These are phyloP conservation scores for Curvularia sp. DNA, from an alignment of 2,329 filamentous ascomycete genomes.

Conservation along the genomic window DNA sequence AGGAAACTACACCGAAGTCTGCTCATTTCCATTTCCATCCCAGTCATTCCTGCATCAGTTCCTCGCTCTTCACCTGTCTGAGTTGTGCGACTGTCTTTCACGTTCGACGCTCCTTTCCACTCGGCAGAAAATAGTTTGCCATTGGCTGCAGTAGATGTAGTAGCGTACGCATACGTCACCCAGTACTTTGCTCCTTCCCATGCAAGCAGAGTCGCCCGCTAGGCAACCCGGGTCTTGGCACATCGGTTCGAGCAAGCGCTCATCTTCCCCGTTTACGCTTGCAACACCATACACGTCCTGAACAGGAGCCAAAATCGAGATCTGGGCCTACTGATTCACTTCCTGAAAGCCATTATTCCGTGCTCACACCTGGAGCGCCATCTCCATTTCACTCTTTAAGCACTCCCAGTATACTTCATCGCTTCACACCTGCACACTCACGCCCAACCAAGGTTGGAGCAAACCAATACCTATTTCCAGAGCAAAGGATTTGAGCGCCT, in stretches of 20 bases:
- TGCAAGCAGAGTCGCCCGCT: constrained; percentile 28
- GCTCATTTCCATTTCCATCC: not conserved
- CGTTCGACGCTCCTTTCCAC: not conserved
- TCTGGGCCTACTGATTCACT: constrained; percentile 14
- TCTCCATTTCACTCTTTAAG: constrained; percentile 48
- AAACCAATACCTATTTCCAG: constrained; percentile 12
- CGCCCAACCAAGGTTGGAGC: constrained; percentile 12
- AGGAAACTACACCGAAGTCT: not conserved
- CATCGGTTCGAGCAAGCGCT: constrained; percentile 28
- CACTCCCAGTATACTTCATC: constrained; percentile 29
- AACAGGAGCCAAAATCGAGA: constrained; percentile 20
- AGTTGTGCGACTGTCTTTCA: not conserved
- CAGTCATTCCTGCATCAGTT: not conserved
- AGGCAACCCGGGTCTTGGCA: constrained; percentile 33
- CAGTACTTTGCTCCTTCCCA: constrained; percentile 30
- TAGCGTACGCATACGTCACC: constrained; percentile 24
- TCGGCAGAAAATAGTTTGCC: not conserved
- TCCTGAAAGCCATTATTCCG: constrained; percentile 30
- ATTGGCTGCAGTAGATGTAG: constrained; percentile 9
- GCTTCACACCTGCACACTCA: constrained; percentile 23
- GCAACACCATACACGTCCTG: constrained; percentile 22
- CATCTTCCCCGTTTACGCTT: constrained; percentile 16
- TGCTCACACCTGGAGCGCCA: constrained; percentile 33
- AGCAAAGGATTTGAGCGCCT: too few relatives aligned
- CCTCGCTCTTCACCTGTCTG: not conserved